A percentile compares a stretch with the other conserved stretches of the same genome.
Evolutionary conservation across 257 asterid genomes (phyloP).

Genomic region (Catharanthus roseus): DNA sequence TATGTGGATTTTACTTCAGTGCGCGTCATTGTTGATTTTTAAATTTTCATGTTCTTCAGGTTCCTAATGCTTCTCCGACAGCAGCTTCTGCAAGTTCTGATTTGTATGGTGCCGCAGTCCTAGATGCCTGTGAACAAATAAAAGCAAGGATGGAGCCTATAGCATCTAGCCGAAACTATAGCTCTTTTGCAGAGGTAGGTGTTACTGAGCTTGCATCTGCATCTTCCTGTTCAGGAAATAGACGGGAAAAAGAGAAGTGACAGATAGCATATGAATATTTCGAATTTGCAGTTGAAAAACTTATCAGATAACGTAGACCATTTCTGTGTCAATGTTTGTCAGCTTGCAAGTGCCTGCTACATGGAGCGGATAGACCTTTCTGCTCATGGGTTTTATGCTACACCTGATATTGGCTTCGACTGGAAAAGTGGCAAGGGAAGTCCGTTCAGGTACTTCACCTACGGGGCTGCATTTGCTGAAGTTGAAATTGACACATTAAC

Average conservation of each 20-base stretch:
- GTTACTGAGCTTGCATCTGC: background rate
- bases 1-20: background rate
- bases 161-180: constrained; percentile 40
- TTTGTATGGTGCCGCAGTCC: constrained; percentile 91
- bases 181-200: constrained; percentile 78
- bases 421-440: constrained; percentile 75
- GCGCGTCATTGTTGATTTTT: background rate
- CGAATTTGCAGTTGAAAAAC: background rate
- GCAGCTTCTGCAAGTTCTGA: constrained; percentile 99
- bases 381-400: constrained; percentile 82
- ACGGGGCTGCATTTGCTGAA: constrained; percentile 91
- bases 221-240: background rate
- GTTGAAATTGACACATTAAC: constrained; percentile 91
- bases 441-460: constrained; percentile 79
- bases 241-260: background rate
- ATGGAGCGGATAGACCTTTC: constrained; percentile 90
- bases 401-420: constrained; percentile 76
- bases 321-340: constrained; percentile 14
- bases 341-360: constrained; percentile 82
- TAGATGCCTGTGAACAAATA: constrained; percentile 93
- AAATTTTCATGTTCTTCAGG: constrained; percentile 33
- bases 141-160: constrained; percentile 85
- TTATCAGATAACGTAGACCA: background rate
- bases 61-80: constrained; percentile 95
- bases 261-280: background rate